Evolutionary conservation across 1,284 basidiomycete species (phyloP).

Genomic region (Apiotrichum gamsii): DNA sequence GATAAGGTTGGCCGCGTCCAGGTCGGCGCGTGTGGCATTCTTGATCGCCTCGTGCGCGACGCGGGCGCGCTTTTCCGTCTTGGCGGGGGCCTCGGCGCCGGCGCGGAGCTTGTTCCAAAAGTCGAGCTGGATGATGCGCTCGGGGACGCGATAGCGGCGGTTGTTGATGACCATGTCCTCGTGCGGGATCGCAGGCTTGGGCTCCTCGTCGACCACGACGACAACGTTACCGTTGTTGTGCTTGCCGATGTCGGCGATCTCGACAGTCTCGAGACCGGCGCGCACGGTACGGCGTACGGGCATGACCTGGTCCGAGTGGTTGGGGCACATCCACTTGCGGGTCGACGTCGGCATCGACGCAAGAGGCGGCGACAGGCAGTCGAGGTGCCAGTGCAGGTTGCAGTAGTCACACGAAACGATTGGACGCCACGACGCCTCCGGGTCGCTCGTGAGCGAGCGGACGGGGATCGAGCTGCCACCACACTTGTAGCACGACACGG

Average conservation of each 20-base stretch:
- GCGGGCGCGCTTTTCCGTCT: constrained; percentile 2
- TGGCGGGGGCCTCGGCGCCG: constrained; percentile 8
- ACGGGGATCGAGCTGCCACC: constrained; percentile 61
- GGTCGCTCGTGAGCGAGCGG: constrained; percentile 32
- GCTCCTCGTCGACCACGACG: constrained; percentile 63
- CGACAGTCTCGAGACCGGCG: constrained; percentile 60
- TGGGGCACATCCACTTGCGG: constrained; percentile 98
- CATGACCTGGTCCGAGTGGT: constrained; percentile 77
- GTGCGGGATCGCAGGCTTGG: constrained; percentile 29
- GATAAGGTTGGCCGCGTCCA: constrained; percentile 29
- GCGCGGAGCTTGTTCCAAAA: constrained; percentile 78
- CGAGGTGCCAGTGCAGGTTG: constrained; percentile 90
- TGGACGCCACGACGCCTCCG: constrained; percentile 44
- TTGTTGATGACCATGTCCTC: constrained; percentile 53
- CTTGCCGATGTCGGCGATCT: constrained; percentile 62
- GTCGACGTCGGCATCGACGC: constrained; percentile 74
- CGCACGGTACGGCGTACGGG: constrained; percentile 70
- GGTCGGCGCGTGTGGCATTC: constrained; percentile 20
- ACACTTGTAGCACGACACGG: constrained; percentile 83
- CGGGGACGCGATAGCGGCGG: constrained; percentile 86
- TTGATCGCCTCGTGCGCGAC: constrained; percentile 2
- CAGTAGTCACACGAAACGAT: constrained; percentile 97
- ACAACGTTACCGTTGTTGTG: constrained; percentile 91
- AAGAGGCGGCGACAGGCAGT: constrained; percentile 89
- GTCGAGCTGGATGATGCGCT: constrained; percentile 82